Evolutionary conservation across 2,329 filamentous ascomycete species (phyloP), one percentile per base, ranked within the genome.

Genomic region (Alternaria rosae): DNA sequence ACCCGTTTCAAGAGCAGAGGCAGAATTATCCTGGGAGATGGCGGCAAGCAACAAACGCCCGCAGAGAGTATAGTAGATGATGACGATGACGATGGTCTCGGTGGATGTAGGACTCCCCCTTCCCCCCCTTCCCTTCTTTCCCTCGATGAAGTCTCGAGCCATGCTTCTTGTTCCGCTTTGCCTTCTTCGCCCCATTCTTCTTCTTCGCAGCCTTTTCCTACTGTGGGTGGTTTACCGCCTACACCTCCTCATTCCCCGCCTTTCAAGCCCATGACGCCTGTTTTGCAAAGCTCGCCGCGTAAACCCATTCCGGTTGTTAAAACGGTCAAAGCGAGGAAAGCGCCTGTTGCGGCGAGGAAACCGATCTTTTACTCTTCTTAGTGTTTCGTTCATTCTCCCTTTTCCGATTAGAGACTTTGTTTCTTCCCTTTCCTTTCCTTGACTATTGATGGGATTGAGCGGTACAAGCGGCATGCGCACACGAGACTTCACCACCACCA

Each of bases 21-120:
- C 6, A 83, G 92, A 30, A 84, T 91, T 62, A 92, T 97, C 63
- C 87, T 88, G 0, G 85, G 85, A 4, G 80, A 86, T 13, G 87
- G 85, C 41, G 87, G 85, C 52, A 80, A 81, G 73, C 71, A 79
- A 4, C 75, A 79, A 70, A 74, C 75, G 71, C 86, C 85, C 1
- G 84, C 87, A 59, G 92, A 94, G 70, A 93, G 90, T 74, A 92
- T 90, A 73, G 83, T 87, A 28, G 86, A 87, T 47, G 85, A 89
- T 32, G 93, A 92, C 69, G 93, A 97, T 73, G 91, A 94, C 79
- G 94, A 97, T 74, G 92, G 93, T 68, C 85, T 97, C 76, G 94
- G 94, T 69, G 94, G 94, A 80, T 97, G 94, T 97, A 88, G 68
- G 78, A 65, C 70, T 57, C 71, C 77, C 77, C 74, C 71, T 72